Conservation (phyloP, 1,284 basidiomycete genomes). For the Sporisorium scitamineum region DNA sequence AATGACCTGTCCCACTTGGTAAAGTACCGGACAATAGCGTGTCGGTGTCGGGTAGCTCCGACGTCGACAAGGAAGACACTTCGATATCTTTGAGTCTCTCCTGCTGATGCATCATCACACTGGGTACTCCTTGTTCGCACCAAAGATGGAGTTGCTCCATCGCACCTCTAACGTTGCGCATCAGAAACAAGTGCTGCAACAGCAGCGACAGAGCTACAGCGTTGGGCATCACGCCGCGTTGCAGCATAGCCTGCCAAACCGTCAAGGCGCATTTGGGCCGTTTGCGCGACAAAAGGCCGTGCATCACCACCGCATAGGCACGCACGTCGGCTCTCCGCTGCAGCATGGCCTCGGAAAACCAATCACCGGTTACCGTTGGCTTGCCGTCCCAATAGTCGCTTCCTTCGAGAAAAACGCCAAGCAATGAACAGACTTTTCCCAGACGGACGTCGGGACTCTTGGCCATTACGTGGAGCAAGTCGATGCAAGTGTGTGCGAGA, state of each 20-base stretch:
- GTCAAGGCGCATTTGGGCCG: slow-evolving; percentile 12
- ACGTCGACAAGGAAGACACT: slow-evolving; percentile 4
- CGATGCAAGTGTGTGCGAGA: slow-evolving; percentile 6
- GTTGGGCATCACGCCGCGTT: slow-evolving; percentile 29
- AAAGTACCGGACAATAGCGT: neutral
- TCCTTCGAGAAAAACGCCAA: slow-evolving; percentile 13
- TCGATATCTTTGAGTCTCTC: slow-evolving; percentile 9
- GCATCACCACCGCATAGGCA: slow-evolving; percentile 39
- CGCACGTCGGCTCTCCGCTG: slow-evolving; percentile 7
- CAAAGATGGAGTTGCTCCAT: slow-evolving; percentile 36
- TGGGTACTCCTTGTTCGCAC: slow-evolving; percentile 30
- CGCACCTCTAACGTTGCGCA: slow-evolving; percentile 16
- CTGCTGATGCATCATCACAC: neutral
- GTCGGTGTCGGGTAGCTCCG: neutral
- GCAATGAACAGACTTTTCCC: slow-evolving; percentile 10
- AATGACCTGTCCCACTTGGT: neutral
- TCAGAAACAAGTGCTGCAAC: slow-evolving; percentile 32
- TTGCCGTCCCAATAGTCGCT: neutral
- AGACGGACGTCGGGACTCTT: slow-evolving; percentile 14
- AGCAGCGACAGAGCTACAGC: slow-evolving; percentile 17
- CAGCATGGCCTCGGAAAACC: slow-evolving; percentile 8
- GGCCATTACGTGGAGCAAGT: slow-evolving; percentile 25
- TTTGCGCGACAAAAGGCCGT: slow-evolving; percentile 19
- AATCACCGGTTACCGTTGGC: neutral
- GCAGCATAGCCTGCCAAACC: slow-evolving; percentile 36